Evolutionary conservation across 2,329 filamentous ascomycete genomes (phyloP).

Genomic region (Fonsecaea pedrosoi): DNA sequence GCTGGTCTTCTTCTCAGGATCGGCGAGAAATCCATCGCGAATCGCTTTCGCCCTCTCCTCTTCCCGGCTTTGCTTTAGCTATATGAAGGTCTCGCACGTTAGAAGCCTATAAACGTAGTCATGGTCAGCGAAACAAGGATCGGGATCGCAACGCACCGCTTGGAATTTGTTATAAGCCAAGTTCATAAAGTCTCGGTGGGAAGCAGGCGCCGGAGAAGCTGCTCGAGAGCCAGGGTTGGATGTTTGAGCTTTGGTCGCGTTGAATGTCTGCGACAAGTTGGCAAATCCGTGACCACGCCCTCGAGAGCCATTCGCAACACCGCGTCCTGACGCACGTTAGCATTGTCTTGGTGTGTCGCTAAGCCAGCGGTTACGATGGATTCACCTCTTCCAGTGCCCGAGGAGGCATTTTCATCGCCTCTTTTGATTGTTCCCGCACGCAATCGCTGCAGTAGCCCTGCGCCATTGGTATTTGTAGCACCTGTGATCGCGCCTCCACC

Average conservation of each 20-base stretch:
- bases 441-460: constrained; percentile 33
- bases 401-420: constrained; percentile 23
- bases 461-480: constrained; percentile 13
- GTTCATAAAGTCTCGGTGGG: constrained; percentile 35
- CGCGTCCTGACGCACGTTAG: constrained; percentile 31
- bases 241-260: constrained; percentile 22
- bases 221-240: constrained; percentile 30
- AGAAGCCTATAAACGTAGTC: constrained; percentile 36
- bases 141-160: constrained; percentile 34
- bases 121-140: constrained; percentile 34
- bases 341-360: neutral
- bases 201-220: constrained; percentile 29
- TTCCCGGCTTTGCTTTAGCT: constrained; percentile 59
- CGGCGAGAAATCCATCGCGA: constrained; percentile 60
- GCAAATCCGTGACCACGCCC: constrained; percentile 32
- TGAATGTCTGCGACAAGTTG: constrained; percentile 33
- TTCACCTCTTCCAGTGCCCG: constrained; percentile 32
- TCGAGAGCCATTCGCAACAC: constrained; percentile 22
- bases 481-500: constrained; percentile 14
- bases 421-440: constrained; percentile 31
- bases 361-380: neutral
- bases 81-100: constrained; percentile 39
- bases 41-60: constrained; percentile 60
- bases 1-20: constrained; percentile 66
- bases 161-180: constrained; percentile 31